Base-by-base conservation (phyloP, 306 rosid species). In the Vachellia pachyceras region DNA sequence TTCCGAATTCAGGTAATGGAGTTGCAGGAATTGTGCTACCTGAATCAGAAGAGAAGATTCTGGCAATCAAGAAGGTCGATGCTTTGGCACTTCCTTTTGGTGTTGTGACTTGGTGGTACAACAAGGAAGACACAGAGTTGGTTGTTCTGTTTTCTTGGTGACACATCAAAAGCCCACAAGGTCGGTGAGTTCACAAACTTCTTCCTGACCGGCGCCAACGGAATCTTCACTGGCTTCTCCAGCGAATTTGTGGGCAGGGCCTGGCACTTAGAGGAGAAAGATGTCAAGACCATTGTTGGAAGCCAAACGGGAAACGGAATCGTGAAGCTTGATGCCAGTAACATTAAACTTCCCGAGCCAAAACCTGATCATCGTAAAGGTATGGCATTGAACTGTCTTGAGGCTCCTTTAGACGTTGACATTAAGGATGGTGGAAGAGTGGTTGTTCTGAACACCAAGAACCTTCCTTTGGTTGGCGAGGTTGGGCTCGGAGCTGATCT, bases 31-130 rank as follows among this genome's bases (percentile, higher is more conserved):
- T 55, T 12, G 63, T 55, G 3, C 63, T 55, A 5, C 63, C 63
- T 55, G 63, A 55, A 55, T n/a, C 29, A 55, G 63, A 55, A 55
- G 63, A 55, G 33, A 55, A 55, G 33, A 3, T 55, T 4, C 11
- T 55, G 0, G 5, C 33, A 7, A 55, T 55, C 33, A 20, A 55
- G 33, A 55, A 55, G 13, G 63, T 29, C 1, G 63, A 55, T 55
- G 63, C 63, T n/a, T n/a, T 55, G 63, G 63, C 63, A 8, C 63
- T 55, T 55, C 63, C 63, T 55, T 55, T 55, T 55, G 63, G 63
- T n/a, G 63, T 55, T n/a, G 63, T 55, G 13, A 55, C 63, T n/a
- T 55, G 63, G 63, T 55, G 63, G 63, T 55, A 55, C 63, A 55
- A 55, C 63, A 55, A 55, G 63, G 63, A 55, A 1, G 63, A 55